Evolutionary conservation across 192 early-diverging fungal genomes (phyloP).

Genomic region (Dimargaris cristalligena): DNA sequence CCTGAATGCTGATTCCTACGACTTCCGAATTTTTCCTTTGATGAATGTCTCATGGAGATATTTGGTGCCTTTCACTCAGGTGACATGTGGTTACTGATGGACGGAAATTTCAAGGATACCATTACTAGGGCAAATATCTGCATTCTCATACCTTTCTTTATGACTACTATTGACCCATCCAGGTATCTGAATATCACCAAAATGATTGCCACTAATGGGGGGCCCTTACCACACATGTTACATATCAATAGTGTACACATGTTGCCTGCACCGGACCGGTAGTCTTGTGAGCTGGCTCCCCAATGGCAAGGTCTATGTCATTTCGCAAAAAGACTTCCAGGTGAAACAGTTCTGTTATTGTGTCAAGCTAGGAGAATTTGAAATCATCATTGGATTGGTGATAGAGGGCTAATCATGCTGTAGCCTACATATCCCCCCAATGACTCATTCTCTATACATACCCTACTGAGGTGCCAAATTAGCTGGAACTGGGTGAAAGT

Average conservation of each 20-base stretch:
- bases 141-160: neutral
- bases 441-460: neutral
- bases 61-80: neutral
- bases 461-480: neutral
- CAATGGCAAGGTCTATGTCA: constrained; percentile 15
- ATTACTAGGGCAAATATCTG: neutral
- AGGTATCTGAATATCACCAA: neutral
- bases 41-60: neutral
- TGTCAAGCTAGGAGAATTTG: neutral
- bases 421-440: neutral
- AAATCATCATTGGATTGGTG: neutral
- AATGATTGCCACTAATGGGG: neutral
- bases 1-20: neutral
- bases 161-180: neutral
- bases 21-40: neutral
- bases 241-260: neutral
- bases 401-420: neutral
- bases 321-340: constrained; percentile 18
- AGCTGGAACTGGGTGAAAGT: too few species aligned
- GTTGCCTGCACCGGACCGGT: constrained; percentile 18
- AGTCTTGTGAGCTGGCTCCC: constrained; percentile 15
- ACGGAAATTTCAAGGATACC: neutral
- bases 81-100: neutral
- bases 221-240: neutral
- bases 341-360: neutral